phyloP scores from a whole-genome alignment of 2,329 filamentous ascomycete species.

The Paecilomyces dactylethromorphus region DNA sequence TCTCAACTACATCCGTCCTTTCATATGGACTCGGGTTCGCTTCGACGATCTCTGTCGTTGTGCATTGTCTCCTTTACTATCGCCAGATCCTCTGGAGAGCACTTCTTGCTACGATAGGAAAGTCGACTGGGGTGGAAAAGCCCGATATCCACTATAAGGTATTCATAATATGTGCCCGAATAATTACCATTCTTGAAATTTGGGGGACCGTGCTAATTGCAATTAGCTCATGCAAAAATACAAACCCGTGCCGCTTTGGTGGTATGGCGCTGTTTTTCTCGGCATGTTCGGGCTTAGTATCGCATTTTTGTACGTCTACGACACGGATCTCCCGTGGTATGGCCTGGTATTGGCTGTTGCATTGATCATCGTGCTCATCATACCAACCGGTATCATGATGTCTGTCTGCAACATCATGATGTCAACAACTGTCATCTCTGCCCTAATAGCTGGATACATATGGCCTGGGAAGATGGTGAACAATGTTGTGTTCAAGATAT shows the following conservation, averaged over 20 bases:
- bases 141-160: conserved; percentile 44
- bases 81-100: conserved; percentile 56
- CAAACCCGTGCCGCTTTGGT: conserved; percentile 45
- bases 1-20: conserved; percentile 62
- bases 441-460: conserved; percentile 20
- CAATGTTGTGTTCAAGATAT: conserved; percentile 18
- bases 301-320: conserved; percentile 10
- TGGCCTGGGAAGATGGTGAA: conserved; percentile 25
- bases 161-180: not conserved
- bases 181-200: not conserved
- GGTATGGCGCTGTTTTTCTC: conserved; percentile 40
- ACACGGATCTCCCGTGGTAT: conserved; percentile 8
- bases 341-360: conserved; percentile 10
- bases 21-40: conserved; percentile 63
- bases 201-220: not conserved
- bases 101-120: conserved; percentile 34
- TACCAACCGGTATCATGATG: conserved; percentile 14
- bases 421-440: conserved; percentile 8
- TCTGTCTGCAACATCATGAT: conserved; percentile 12
- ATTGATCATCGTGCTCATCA: conserved; percentile 8
- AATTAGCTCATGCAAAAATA: conserved; percentile 47
- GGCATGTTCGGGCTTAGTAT: conserved; percentile 40
- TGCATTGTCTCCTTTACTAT: conserved; percentile 58
- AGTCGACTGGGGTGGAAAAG: conserved; percentile 44
- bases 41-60: conserved; percentile 57